Conservation (phyloP, 228 moss, liverwort and hornwort species). For the Sphagnum magellanicum region DNA sequence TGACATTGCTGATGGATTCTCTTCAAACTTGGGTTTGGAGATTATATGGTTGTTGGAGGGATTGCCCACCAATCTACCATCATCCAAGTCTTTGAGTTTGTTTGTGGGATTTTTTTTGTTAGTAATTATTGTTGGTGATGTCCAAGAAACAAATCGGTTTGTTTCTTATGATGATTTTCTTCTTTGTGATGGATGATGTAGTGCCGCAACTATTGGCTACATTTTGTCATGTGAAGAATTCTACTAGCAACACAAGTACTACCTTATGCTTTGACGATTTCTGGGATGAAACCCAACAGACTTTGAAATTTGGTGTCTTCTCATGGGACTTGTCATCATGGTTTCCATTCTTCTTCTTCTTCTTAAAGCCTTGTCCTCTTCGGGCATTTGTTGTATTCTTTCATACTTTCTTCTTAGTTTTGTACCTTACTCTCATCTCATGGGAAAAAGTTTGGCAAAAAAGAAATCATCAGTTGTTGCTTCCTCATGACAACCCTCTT, state of each 20-base stretch:
- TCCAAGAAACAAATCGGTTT: no score
- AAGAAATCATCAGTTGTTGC: conserved; percentile 4
- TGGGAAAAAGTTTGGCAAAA: conserved; percentile 8
- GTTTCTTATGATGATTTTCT: no score
- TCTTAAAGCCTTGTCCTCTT: neutral
- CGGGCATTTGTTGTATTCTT: neutral
- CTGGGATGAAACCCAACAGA: neutral
- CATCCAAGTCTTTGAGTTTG: no score
- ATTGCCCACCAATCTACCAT: no score
- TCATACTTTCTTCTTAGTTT: neutral
- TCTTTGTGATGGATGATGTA: neutral
- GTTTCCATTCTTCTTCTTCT: neutral
- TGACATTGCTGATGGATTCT: no score
- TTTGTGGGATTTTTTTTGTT: no score
- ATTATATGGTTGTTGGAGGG: no score
- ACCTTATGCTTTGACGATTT: neutral
- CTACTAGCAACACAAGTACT: neutral
- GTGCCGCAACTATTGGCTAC: neutral
- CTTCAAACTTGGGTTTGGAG: no score
- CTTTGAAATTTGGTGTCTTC: neutral
- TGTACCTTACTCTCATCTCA: neutral
- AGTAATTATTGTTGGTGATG: no score
- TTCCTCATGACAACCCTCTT: conserved; percentile 4
- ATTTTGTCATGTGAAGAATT: neutral
- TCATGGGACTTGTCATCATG: neutral